These are phyloP conservation scores for Ramaria rubella DNA, from an alignment of 768 basidiomycete species.

Conservation along the genomic window DNA sequence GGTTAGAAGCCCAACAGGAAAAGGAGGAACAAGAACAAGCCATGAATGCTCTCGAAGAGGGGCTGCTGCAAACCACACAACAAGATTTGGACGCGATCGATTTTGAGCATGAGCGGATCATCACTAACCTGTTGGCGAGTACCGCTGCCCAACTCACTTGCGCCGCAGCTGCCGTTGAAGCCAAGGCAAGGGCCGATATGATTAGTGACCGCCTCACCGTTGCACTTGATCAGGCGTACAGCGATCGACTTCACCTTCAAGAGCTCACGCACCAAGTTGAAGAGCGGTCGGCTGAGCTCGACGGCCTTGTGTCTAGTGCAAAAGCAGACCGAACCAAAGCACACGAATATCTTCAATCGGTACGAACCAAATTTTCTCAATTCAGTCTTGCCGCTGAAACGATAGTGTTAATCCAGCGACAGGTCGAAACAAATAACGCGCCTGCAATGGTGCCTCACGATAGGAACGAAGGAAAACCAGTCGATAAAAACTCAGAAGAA, in stretches of 20 bases:
- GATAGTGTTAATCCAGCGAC: not conserved
- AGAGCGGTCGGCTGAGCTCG: not conserved
- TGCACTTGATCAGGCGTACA: not conserved
- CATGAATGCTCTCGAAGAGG: not conserved
- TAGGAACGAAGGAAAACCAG: not conserved
- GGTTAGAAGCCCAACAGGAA: constrained; percentile 8
- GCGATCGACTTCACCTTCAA: not conserved
- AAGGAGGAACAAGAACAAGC: constrained; percentile 17
- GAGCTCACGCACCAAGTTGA: not conserved
- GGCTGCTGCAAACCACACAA: not conserved
- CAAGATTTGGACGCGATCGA: not conserved
- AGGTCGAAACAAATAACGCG: not conserved
- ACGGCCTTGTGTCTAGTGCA: not conserved
- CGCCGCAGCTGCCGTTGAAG: not conserved
- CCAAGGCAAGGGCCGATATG: not conserved
- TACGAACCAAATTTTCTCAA: not conserved
- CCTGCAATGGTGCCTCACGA: no score
- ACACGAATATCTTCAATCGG: not conserved
- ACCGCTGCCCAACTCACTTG: not conserved
- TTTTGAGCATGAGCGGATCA: not conserved
- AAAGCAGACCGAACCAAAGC: not conserved
- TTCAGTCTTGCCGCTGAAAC: not conserved
- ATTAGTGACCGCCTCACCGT: not conserved
- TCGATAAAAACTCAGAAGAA: not conserved
- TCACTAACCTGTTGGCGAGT: not conserved